Percentiles rank a stretch among this genome's conserved stretches.
These are phyloP conservation scores for Penicillium sp. DNA, from an alignment of 2,329 filamentous ascomycete genomes.

Conservation along the genomic window DNA sequence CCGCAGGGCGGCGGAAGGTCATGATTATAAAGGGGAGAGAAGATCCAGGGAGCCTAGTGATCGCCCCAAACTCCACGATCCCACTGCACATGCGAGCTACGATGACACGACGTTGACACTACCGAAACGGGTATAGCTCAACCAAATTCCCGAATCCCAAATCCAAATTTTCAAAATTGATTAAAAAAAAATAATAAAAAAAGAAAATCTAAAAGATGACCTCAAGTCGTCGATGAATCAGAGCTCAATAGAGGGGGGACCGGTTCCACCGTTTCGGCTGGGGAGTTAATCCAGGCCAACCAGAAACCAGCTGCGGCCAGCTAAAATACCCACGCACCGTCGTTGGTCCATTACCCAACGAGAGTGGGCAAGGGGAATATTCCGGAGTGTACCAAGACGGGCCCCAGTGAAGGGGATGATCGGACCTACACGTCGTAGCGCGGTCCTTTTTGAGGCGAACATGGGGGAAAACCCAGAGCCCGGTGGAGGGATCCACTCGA, in stretches of 20 bases:
- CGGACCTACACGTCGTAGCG: conserved; percentile 20
- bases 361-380: conserved; percentile 23
- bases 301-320: background rate
- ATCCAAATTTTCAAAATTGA: conserved; percentile 2
- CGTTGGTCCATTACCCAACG: conserved; percentile 1
- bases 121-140: conserved; percentile 35
- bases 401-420: conserved; percentile 17
- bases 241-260: conserved; percentile 4
- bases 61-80: conserved; percentile 44
- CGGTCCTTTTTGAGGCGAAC: conserved; percentile 24
- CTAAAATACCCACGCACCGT: background rate
- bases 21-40: conserved; percentile 27
- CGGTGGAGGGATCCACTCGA: conserved; percentile 11
- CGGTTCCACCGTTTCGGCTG: conserved; percentile 28
- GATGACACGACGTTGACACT: conserved; percentile 47
- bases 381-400: conserved; percentile 24
- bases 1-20: background rate
- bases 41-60: conserved; percentile 37
- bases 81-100: conserved; percentile 34
- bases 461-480: conserved; percentile 24
- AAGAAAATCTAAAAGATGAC: background rate
- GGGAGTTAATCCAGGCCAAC: conserved; percentile 6
- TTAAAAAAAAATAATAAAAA: background rate
- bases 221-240: conserved; percentile 24
- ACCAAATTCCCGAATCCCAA: conserved; percentile 15